Evolutionary conservation across 176 grass and related monocot genomes (phyloP).

Genomic region (Bolboschoenus planiculmis): DNA sequence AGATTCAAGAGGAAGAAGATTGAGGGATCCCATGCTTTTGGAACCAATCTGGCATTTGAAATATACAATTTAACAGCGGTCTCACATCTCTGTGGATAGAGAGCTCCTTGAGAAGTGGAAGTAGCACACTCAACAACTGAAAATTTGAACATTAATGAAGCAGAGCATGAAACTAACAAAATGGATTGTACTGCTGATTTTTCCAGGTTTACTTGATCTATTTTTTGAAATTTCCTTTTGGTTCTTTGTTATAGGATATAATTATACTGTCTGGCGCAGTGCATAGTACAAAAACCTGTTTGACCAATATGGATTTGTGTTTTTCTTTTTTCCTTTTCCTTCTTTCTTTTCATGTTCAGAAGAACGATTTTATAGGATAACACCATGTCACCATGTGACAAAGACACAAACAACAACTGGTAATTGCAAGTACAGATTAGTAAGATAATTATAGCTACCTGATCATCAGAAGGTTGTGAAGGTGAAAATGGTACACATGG

Average conservation of each 20-base stretch:
- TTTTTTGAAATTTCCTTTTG: neutral
- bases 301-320: neutral
- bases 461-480: constrained; percentile 59
- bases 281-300: neutral
- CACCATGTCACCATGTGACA: neutral
- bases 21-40: constrained; percentile 62
- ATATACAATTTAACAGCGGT: constrained; percentile 54
- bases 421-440: neutral
- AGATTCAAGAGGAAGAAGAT: neutral
- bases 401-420: neutral
- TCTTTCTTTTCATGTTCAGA: neutral
- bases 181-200: neutral
- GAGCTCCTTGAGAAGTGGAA: constrained; percentile 83
- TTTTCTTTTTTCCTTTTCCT: neutral
- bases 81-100: constrained; percentile 74
- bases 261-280: neutral
- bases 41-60: constrained; percentile 97
- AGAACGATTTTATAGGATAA: neutral
- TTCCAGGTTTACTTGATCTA: neutral
- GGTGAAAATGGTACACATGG: constrained; percentile 81
- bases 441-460: constrained; percentile 37
- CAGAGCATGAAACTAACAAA: constrained; percentile 7
- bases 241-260: neutral
- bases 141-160: constrained; percentile 21
- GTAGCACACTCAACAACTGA: constrained; percentile 69